Conservation (phyloP, 495 filamentous ascomycete species). For the Penicillium malachiteum region DNA sequence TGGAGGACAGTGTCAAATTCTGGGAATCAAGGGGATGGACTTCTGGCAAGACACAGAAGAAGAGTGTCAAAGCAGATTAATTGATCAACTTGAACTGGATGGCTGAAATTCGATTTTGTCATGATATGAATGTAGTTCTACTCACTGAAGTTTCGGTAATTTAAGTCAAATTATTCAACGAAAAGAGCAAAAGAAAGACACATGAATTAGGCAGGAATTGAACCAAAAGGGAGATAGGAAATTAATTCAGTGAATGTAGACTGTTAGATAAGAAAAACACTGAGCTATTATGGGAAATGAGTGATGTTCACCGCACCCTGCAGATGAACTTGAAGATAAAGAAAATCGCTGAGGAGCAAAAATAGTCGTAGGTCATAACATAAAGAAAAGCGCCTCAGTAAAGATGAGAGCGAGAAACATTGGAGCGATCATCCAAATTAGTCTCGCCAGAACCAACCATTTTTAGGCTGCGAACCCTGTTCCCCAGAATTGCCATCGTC, state of each 20-base stretch:
- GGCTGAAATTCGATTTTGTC: not conserved
- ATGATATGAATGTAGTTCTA: not conserved
- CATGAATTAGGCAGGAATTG: slow-evolving; percentile 1
- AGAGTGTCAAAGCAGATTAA: slow-evolving; percentile 43
- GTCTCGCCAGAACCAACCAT: slow-evolving; percentile 47
- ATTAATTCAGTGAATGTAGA: too few relatives aligned
- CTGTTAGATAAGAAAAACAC: too few relatives aligned
- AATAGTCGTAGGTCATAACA: too few relatives aligned
- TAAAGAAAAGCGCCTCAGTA: too few relatives aligned
- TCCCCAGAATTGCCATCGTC: slow-evolving; percentile 4
- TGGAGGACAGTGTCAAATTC: slow-evolving; percentile 39
- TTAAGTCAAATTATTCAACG: slow-evolving; percentile 8
- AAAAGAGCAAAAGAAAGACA: not conserved
- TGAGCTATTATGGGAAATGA: too few relatives aligned
- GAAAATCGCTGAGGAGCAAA: too few relatives aligned
- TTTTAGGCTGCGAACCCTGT: slow-evolving; percentile 18
- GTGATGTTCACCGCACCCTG: too few relatives aligned
- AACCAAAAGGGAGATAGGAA: too few relatives aligned
- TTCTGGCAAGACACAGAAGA: slow-evolving; percentile 37
- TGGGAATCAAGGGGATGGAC: slow-evolving; percentile 43
- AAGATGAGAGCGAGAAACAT: too few relatives aligned
- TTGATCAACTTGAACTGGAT: not conserved
- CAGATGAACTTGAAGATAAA: too few relatives aligned
- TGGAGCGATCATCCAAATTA: slow-evolving; percentile 6
- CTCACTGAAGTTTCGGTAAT: not conserved